A percentile compares a stretch with the other conserved stretches of the same genome.
Conservation (phyloP, 2,329 filamentous ascomycete species). For the Aspergillus uvarum region DNA sequence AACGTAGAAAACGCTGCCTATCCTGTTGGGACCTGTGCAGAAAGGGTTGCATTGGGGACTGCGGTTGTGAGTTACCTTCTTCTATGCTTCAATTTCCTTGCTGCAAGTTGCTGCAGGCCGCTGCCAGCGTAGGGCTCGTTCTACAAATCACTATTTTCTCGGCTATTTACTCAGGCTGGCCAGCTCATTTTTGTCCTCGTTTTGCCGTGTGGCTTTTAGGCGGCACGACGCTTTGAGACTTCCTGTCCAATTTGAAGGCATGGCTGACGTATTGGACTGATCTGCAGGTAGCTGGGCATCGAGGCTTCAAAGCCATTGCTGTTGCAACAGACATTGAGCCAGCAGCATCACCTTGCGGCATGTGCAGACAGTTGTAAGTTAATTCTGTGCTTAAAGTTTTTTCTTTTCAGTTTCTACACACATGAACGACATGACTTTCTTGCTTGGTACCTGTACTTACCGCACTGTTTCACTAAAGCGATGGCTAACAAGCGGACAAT, state of each 20-base stretch:
- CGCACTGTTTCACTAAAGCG: not conserved
- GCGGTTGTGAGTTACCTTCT: conserved; percentile 58
- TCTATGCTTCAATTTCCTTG: not conserved
- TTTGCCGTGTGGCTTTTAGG: not conserved
- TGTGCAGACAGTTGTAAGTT: conserved; percentile 84
- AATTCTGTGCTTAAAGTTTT: not conserved
- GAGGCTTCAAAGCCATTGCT: conserved; percentile 72
- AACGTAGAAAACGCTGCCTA: conserved; percentile 94
- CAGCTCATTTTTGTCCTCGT: not conserved
- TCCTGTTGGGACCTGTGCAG: conserved; percentile 92
- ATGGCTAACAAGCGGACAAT: conserved; percentile 7
- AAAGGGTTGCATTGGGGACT: conserved; percentile 81
- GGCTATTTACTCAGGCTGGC: not conserved
- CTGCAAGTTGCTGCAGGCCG: not conserved
- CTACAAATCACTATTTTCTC: not conserved
- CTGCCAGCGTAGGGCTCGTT: not conserved
- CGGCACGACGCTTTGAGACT: not conserved
- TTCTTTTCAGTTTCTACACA: not conserved
- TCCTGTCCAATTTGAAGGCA: not conserved
- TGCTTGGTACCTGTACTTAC: not conserved
- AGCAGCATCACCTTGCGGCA: conserved; percentile 77
- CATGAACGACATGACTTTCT: not conserved
- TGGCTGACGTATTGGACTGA: conserved; percentile 5
- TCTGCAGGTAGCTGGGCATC: conserved; percentile 45
- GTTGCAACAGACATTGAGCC: conserved; percentile 77